Base-by-base conservation (phyloP, 495 filamentous ascomycete genomes). In the Talaromyces liani region DNA sequence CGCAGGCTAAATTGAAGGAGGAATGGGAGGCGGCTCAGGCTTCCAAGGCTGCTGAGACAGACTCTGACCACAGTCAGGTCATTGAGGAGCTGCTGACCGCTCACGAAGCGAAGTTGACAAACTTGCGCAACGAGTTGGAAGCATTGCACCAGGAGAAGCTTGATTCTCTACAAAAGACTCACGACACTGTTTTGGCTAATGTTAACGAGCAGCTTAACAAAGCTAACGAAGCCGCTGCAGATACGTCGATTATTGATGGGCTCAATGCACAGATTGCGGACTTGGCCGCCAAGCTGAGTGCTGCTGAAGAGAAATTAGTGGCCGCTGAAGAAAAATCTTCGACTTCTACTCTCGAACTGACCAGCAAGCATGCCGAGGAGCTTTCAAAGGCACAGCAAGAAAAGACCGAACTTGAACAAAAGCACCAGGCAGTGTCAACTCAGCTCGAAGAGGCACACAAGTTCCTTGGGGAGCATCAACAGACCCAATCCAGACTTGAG, bases 31-130 rank as follows among this genome's bases (percentile, higher is more conserved):
- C 67, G 10, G 60, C 66, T 8, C 69, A 73, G 29, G 53, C 62
- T 31, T 73, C 76, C 12, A 75, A 73, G 66, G 61, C 72, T 20
- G 67, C 76, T 14, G 71, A 78, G 29, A 67, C 69, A n/a, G 77
- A 80, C 60, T 71, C 72, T 10, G 77, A 80, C 62, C 78, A 80
- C 57, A 73, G 67, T 63, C 74, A 69, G 57, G 78, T 74, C 10
- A 79, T 80, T 36, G 78, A 80, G 64, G 72, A 76, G 61, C 74
- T 80, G n/a, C 72, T 80, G 63, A 78, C 70, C 4, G 66, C 75
- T n/a, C 73, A 79, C 12, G 78, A 80, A 20, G 65, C 70, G 18
- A 80, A 80, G 66, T 31, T 79, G 1, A 70, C 75, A 14, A 66
- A 65, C 34, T 62, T 80, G 18, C 70, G 69, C 16, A 68, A 70